These are phyloP conservation scores for Phytopythium vexans DNA, from an alignment of 352 stramenopile species.

Conservation along the genomic window DNA sequence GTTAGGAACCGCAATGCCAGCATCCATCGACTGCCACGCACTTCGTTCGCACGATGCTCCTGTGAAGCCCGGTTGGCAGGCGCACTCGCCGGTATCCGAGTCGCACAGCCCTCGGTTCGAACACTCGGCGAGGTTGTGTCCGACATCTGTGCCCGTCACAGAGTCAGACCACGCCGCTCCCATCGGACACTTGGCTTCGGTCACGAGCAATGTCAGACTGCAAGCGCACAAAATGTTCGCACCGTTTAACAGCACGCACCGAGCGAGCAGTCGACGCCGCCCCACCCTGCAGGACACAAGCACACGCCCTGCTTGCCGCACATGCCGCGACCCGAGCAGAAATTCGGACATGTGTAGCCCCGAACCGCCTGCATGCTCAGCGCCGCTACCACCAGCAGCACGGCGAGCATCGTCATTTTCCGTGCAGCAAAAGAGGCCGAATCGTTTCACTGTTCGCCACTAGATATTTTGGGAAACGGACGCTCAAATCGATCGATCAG, in stretches of 20 bases:
- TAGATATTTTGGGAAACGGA: no score
- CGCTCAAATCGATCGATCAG: no score
- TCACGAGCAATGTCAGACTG: neutral
- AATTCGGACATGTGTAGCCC: conserved; percentile 62
- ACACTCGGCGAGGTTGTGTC: conserved; percentile 86
- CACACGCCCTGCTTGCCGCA: conserved; percentile 58
- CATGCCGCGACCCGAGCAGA: conserved; percentile 65
- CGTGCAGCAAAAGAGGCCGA: no score
- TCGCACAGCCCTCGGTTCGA: conserved; percentile 82
- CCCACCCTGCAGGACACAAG: conserved; percentile 41
- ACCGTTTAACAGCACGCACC: conserved; percentile 12
- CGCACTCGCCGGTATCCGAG: conserved; percentile 49
- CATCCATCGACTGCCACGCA: conserved; percentile 15
- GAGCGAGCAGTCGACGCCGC: conserved; percentile 58
- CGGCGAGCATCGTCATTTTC: no score
- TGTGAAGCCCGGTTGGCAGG: conserved; percentile 69
- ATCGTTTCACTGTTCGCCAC: no score
- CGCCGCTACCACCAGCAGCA: no score
- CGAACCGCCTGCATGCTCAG: no score
- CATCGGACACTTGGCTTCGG: conserved; percentile 51
- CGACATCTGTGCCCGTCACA: conserved; percentile 48
- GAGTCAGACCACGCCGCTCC: conserved; percentile 70
- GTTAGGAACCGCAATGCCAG: neutral
- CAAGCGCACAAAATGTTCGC: neutral
- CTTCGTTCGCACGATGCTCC: conserved; percentile 75